Base-by-base conservation (phyloP, 1,284 basidiomycete genomes). In the Tilletia setariae region DNA sequence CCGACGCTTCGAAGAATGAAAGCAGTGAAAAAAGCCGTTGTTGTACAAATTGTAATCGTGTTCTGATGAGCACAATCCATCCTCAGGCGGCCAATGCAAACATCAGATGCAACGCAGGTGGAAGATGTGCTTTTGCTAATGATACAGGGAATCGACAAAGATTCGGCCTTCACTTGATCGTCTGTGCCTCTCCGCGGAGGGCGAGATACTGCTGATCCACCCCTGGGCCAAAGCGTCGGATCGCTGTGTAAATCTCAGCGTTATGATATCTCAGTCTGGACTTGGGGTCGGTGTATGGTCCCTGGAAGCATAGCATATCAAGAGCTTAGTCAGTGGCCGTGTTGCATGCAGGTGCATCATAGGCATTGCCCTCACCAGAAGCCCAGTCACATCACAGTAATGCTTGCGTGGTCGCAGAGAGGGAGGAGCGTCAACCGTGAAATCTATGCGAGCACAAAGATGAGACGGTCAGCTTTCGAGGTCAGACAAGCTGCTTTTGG, bases 331-430 rank as follows among this genome's bases (percentile, higher is more conserved):
- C 56, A 40, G 28, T 6, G 2, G 6, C 23, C 28, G 13, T 23
- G 7, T 25, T 53, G 51, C 7, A 4, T 40, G 21, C 51, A 6
- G n/a, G 51, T 15, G 51, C n/a, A 42, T 30, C 16, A n/a, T 7
- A 35, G 61, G 35, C 13, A 6, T 28, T 28, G 6, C 1, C 74
- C 84, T 16, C 67, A 90, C 91, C 83, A 92, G 90, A 6, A 94
- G 85, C 0, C 92, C 91, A 0, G 92, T 94, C 4, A 94, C 91
- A 82, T 94, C 92, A 77, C 92, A 94, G 72, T 91, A 92, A 72
- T 89, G 89, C 72, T 88, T 87, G 65, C 89, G 88, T 1, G 92
- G 92, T 6, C 91, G 84, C 0, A 93, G 81, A 16, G 90, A 92
- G 0, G 91, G 92, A 0, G 92, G 91, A 8, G 92, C 91, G 78